Evolutionary conservation across 352 stramenopile species (phyloP).

Genomic region (Phytopythium delawarense): DNA sequence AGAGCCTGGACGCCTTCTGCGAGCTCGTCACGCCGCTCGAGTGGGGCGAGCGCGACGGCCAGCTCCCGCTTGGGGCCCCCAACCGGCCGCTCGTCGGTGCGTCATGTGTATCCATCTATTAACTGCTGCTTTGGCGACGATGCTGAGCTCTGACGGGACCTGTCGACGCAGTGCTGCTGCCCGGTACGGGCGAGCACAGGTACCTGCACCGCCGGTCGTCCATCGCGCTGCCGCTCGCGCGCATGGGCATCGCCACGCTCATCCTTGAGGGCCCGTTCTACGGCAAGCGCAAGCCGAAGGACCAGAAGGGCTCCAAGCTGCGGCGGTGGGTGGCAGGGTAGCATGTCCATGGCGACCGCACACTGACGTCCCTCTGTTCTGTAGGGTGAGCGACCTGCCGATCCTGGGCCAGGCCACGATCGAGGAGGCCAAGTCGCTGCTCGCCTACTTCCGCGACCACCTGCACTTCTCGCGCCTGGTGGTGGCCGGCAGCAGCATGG

Average conservation of each 20-base stretch:
- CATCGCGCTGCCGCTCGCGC: constrained; percentile 61
- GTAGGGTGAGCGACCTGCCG: constrained; percentile 63
- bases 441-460: constrained; percentile 53
- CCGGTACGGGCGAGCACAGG: constrained; percentile 71
- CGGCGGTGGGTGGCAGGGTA: constrained; percentile 26
- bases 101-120: background rate
- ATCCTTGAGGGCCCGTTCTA: constrained; percentile 83
- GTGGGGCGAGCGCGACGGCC: constrained; percentile 20
- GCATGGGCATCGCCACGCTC: constrained; percentile 46
- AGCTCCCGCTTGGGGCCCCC: constrained; percentile 13
- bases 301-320: constrained; percentile 76
- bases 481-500: constrained; percentile 74
- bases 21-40: constrained; percentile 66
- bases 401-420: constrained; percentile 78
- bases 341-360: background rate
- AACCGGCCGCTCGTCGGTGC: constrained; percentile 36
- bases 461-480: constrained; percentile 57
- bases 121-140: constrained; percentile 7
- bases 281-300: constrained; percentile 50
- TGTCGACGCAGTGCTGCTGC: constrained; percentile 41
- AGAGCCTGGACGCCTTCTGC: constrained; percentile 58
- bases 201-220: constrained; percentile 66
- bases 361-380: constrained; percentile 1
- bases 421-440: constrained; percentile 76
- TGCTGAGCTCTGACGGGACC: background rate